Base-by-base conservation (phyloP, 768 basidiomycete genomes). In the Hortiboletus campestris region DNA sequence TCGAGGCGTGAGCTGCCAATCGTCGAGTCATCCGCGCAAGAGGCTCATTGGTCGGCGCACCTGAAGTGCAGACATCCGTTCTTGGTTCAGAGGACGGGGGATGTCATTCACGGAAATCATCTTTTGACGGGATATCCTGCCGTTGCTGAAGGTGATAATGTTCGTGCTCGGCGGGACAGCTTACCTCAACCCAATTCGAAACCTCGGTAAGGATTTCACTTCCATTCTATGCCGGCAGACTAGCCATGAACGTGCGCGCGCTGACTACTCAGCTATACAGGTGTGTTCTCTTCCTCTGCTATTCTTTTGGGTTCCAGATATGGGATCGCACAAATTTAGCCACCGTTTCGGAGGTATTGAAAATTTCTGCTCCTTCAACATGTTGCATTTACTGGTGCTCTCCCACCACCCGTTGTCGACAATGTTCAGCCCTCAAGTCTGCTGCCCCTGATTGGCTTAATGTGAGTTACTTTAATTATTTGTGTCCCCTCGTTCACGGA, bases 301-400 rank as follows among this genome's bases (percentile, higher is more conserved):
- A 86, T 64, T 56, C 64, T 32, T 69, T 72, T 14, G 80, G 81
- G 6, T 62, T 88, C 38, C 81, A 85, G 63, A 73, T 85, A n/a
- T 88, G 85, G 84, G 84, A 86, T 59, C 81, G 81, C 60, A 75
- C 79, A 13, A 75, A 80, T 56, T 67, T 87, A 10, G 79, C 72
- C 51, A 60, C 77, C 1, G 75, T 84, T 7, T 67, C 70, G 2
- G 86, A 88, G 60, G 25, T 86, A 3, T 66, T 88, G 54, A 82
- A 86, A 55, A 53, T 88, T 34, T 60, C 72, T 10, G 72, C 63
- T 51, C 39, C 68, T 29, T 63, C 66, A 12, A 9, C 57, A 60
- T 38, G 59, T 72, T 48, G 62, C 68, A 39, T 74, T 74, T 56
- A 80, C 78, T 36, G 74, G 68, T 31, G 68, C 82, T 13, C 66